Percentiles rank a stretch among this genome's conserved stretches.
Evolutionary conservation across 148 eudicot genomes (phyloP).

Genomic region (Chenopodium suecicum): DNA sequence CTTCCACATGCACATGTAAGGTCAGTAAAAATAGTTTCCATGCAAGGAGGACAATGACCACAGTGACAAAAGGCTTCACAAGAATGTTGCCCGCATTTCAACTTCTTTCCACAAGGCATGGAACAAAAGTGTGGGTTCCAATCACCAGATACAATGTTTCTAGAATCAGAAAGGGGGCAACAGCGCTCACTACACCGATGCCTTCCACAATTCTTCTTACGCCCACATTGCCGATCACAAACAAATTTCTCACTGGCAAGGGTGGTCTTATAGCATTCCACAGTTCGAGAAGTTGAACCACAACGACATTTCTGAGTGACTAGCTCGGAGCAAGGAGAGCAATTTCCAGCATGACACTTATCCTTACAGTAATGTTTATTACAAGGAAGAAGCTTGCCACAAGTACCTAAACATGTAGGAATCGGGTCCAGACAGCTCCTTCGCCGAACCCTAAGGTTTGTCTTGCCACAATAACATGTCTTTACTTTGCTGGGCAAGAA

Average conservation of each 20-base stretch:
- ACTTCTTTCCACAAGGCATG: conserved; percentile 87
- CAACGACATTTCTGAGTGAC: conserved; percentile 84
- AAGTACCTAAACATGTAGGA: conserved; percentile 68
- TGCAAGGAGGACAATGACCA: conserved; percentile 99
- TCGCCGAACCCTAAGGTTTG: conserved; percentile 48
- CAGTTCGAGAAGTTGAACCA: conserved; percentile 68
- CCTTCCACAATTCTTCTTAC: conserved; percentile 93
- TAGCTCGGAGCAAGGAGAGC: conserved; percentile 69
- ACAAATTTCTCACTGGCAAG: conserved; percentile 45
- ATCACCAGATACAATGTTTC: conserved; percentile 36
- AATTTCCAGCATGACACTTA: conserved; percentile 70
- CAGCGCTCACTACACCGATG: conserved; percentile 96
- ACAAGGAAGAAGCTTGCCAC: conserved; percentile 78
- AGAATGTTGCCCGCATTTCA: conserved; percentile 90
- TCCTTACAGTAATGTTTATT: conserved; percentile 62
- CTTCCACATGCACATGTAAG: conserved; percentile 90
- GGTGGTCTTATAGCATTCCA: conserved; percentile 71
- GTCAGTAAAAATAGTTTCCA: conserved; percentile 83
- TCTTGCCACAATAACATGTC: conserved; percentile 87
- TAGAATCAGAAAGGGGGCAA: conserved; percentile 72
- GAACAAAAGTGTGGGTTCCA: conserved; percentile 90
- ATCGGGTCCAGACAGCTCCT: conserved; percentile 77
- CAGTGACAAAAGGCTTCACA: conserved; percentile 83
- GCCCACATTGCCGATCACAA: conserved; percentile 87
- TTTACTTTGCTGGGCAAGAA: conserved; percentile 62